A percentile compares a stretch with the other conserved stretches of the same genome.
Conservation (phyloP, 1,284 basidiomycete species). For the Boletellus deceptivus region DNA sequence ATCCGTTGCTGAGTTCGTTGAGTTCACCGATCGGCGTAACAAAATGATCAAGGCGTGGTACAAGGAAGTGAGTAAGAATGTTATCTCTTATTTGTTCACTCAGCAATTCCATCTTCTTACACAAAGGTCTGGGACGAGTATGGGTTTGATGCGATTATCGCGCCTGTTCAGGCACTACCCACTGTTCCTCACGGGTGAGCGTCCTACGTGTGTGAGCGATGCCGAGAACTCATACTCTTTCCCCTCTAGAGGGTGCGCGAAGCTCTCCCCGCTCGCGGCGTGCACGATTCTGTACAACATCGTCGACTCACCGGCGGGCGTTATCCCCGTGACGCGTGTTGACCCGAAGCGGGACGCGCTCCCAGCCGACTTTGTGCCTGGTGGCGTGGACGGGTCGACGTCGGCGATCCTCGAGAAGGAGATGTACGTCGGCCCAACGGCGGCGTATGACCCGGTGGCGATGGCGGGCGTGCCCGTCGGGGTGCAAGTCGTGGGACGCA, state of each 20-base stretch:
- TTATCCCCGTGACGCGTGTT: constrained; percentile 80
- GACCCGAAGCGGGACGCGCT: constrained; percentile 60
- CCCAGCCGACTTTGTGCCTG: constrained; percentile 55
- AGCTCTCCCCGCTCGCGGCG: constrained; percentile 51
- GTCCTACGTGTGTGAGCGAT: neutral
- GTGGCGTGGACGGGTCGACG: constrained; percentile 37
- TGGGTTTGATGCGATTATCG: constrained; percentile 73
- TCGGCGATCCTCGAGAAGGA: constrained; percentile 55
- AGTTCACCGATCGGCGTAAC: constrained; percentile 50
- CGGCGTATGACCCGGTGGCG: constrained; percentile 66
- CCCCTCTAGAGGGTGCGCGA: constrained; percentile 46
- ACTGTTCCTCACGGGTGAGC: constrained; percentile 68
- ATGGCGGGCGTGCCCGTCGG: constrained; percentile 83
- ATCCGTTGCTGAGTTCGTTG: constrained; percentile 55
- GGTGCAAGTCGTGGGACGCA: constrained; percentile 76
- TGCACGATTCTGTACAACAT: constrained; percentile 69
- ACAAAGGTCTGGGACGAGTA: constrained; percentile 65
- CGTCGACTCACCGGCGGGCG: constrained; percentile 74
- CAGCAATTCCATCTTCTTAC: neutral
- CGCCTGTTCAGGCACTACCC: constrained; percentile 71
- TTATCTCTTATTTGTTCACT: neutral
- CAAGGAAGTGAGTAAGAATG: constrained; percentile 43
- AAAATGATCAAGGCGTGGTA: constrained; percentile 54
- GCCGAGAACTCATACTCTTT: neutral
- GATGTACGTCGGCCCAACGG: constrained; percentile 51